phyloP scores from a whole-genome alignment of 2,329 filamentous ascomycete species.

The Proliferodiscus dingleyae region DNA sequence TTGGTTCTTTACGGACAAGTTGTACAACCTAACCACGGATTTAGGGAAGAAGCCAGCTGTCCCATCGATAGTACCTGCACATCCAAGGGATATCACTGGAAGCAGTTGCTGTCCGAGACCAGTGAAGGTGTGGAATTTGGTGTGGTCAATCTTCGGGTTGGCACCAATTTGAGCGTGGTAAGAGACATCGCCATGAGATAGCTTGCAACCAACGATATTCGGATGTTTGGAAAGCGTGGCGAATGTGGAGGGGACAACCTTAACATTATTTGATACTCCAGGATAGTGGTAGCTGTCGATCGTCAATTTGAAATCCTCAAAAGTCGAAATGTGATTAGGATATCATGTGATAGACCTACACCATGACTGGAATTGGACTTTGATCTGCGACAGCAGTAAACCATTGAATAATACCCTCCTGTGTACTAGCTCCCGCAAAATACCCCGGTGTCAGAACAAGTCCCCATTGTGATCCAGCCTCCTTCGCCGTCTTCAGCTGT shows the following conservation, averaged over 20 bases:
- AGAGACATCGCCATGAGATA: slow-evolving; percentile 64
- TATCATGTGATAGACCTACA: slow-evolving; percentile 37
- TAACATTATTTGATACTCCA: slow-evolving; percentile 61
- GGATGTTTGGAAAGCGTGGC: slow-evolving; percentile 52
- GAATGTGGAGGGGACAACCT: slow-evolving; percentile 53
- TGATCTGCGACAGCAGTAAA: slow-evolving; percentile 56
- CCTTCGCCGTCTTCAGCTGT: slow-evolving; percentile 44
- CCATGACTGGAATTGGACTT: slow-evolving; percentile 54
- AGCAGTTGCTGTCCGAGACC: slow-evolving; percentile 62
- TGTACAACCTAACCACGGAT: slow-evolving; percentile 53
- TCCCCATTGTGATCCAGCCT: slow-evolving; percentile 57
- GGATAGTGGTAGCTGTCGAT: slow-evolving; percentile 48
- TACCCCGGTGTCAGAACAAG: slow-evolving; percentile 61
- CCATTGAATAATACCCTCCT: slow-evolving; percentile 57
- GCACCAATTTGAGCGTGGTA: slow-evolving; percentile 56
- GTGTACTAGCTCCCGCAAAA: slow-evolving; percentile 53
- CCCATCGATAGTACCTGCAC: slow-evolving; percentile 62
- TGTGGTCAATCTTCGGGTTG: slow-evolving; percentile 54
- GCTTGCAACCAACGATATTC: slow-evolving; percentile 66
- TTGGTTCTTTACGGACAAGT: slow-evolving; percentile 37
- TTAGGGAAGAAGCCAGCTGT: slow-evolving; percentile 61
- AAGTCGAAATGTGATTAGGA: neutral
- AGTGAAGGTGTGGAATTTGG: slow-evolving; percentile 56
- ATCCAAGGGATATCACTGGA: slow-evolving; percentile 57
- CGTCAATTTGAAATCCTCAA: neutral